These are phyloP conservation scores for Inonotus obliquus DNA, from an alignment of 1,284 basidiomycete species.

Conservation along the genomic window DNA sequence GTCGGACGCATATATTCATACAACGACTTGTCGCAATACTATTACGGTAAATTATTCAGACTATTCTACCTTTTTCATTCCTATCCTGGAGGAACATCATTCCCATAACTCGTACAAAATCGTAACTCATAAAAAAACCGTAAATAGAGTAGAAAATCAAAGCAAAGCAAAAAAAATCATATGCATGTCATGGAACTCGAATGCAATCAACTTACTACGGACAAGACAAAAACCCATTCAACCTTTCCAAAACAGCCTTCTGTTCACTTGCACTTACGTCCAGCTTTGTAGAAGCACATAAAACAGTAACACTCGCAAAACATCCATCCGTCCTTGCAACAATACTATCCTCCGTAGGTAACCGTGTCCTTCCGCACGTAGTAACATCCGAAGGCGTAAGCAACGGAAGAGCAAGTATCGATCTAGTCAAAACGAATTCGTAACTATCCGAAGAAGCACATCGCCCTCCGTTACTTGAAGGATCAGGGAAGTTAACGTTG, in stretches of 20 bases:
- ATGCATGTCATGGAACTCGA: too few relatives aligned
- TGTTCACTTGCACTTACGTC: constrained; percentile 41
- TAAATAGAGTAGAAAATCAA: too few relatives aligned
- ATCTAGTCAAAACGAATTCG: constrained; percentile 32
- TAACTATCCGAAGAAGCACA: constrained; percentile 35
- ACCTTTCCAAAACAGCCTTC: constrained; percentile 33
- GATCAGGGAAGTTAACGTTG: constrained; percentile 49
- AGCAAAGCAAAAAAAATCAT: too few relatives aligned
- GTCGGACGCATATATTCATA: too few relatives aligned
- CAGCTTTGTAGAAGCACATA: constrained; percentile 39
- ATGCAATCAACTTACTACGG: neutral
- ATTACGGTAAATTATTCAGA: too few relatives aligned
- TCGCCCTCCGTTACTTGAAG: constrained; percentile 22
- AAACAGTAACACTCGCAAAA: constrained; percentile 43
- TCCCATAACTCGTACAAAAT: too few relatives aligned
- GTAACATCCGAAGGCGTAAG: constrained; percentile 25
- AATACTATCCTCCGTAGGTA: constrained; percentile 39
- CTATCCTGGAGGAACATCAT: too few relatives aligned
- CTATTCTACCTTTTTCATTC: too few relatives aligned
- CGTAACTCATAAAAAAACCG: too few relatives aligned
- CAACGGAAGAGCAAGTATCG: neutral
- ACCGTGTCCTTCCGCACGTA: constrained; percentile 36
- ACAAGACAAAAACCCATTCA: constrained; percentile 32
- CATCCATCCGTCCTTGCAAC: constrained; percentile 33
- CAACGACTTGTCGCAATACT: too few relatives aligned